phyloP scores from a whole-genome alignment of 225 moss, liverwort and hornwort species.

The Anthoceros angustus region DNA sequence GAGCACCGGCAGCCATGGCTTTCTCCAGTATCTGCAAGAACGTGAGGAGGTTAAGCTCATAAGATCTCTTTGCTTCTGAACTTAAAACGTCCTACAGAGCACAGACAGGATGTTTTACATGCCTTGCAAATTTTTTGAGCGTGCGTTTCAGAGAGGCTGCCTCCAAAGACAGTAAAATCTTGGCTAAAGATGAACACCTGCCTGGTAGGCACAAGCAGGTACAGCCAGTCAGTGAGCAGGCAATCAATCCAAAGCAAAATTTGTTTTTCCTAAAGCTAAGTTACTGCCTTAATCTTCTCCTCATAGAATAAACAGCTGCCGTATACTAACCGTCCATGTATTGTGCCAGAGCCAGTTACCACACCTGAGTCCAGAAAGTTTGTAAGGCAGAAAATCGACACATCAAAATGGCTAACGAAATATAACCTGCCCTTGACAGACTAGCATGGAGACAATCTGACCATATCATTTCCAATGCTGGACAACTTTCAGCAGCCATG shows the following conservation, averaged over 20 bases:
- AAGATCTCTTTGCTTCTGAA: neutral
- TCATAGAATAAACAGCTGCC: neutral
- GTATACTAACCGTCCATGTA: slow-evolving; percentile 16
- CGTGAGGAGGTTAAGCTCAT: neutral
- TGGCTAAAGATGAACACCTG: slow-evolving; percentile 25
- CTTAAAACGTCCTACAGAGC: neutral
- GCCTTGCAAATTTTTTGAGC: slow-evolving; percentile 24
- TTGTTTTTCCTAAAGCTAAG: neutral
- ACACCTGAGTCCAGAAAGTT: slow-evolving; percentile 9
- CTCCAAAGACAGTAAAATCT: slow-evolving; percentile 28
- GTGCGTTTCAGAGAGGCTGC: slow-evolving; percentile 26
- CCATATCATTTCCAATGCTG: too few species aligned
- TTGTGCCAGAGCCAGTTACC: slow-evolving; percentile 25
- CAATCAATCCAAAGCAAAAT: neutral
- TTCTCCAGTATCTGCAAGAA: slow-evolving; percentile 17
- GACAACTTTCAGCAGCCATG: neutral
- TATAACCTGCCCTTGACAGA: too few species aligned
- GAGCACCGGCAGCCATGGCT: slow-evolving; percentile 22
- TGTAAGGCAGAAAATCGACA: neutral
- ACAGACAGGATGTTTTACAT: neutral
- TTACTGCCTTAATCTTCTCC: neutral
- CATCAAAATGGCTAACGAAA: neutral
- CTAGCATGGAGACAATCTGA: too few species aligned
- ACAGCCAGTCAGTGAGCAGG: neutral
- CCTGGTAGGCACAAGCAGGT: slow-evolving; percentile 3